Conservation (phyloP, 257 asterid species). For the Jacaranda mimosifolia region DNA sequence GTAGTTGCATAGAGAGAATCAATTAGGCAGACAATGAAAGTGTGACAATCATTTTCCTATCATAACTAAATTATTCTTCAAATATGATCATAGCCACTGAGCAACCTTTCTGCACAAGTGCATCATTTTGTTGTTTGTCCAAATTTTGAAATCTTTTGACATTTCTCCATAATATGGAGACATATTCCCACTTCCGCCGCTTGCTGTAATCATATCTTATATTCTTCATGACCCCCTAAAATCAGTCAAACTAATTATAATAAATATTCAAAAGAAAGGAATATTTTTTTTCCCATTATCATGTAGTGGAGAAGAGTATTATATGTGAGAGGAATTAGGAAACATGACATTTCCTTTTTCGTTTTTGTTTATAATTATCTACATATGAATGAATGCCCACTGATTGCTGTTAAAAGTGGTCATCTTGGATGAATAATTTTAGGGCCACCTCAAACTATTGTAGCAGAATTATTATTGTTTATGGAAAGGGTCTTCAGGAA, state of each 20-base stretch:
- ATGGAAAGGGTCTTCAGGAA: slow-evolving; percentile 40
- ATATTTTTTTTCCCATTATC: slow-evolving; percentile 14
- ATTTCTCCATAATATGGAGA: slow-evolving; percentile 49
- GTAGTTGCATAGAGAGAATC: not conserved
- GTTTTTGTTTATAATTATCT: slow-evolving; percentile 16
- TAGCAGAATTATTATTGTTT: slow-evolving; percentile 43
- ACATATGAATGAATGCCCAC: slow-evolving; percentile 31
- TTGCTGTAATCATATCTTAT: slow-evolving; percentile 47
- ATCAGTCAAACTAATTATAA: slow-evolving; percentile 53
- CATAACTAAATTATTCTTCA: slow-evolving; percentile 33
- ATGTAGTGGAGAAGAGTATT: slow-evolving; percentile 41
- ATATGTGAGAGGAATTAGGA: slow-evolving; percentile 14
- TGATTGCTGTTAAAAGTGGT: slow-evolving; percentile 43
- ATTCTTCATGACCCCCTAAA: slow-evolving; percentile 31
- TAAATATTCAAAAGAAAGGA: slow-evolving; percentile 5
- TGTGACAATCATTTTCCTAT: slow-evolving; percentile 52
- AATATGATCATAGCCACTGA: slow-evolving; percentile 11
- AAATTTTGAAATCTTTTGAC: slow-evolving; percentile 36
- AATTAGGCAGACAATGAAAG: slow-evolving; percentile 7
- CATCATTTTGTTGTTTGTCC: slow-evolving; percentile 35
- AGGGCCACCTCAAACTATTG: not conserved
- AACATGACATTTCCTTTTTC: slow-evolving; percentile 34
- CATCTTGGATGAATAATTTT: slow-evolving; percentile 23
- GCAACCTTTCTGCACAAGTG: slow-evolving; percentile 28
- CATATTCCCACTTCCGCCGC: slow-evolving; percentile 71